A percentile compares a stretch with the other conserved stretches of the same genome.
phyloP scores from a whole-genome alignment of 2,329 filamentous ascomycete species.

The Venturia asperata region DNA sequence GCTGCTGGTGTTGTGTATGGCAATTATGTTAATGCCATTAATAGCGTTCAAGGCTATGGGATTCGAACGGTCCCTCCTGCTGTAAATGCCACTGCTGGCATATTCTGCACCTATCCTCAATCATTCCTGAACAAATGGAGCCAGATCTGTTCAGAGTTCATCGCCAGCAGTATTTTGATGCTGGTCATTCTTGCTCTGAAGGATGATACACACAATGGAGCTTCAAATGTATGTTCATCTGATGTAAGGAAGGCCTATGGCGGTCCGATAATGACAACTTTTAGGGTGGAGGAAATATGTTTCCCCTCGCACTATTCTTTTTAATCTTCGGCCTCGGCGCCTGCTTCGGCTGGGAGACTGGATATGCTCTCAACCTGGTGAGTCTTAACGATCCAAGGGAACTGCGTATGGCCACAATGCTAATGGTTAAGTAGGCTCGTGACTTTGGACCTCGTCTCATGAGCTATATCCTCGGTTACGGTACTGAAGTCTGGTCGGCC shows the following conservation, averaged over 20 bases:
- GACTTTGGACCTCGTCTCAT: slow-evolving; percentile 66
- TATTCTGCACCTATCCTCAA: slow-evolving; percentile 68
- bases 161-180: slow-evolving; percentile 61
- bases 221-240: slow-evolving; percentile 25
- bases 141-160: slow-evolving; percentile 66
- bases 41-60: slow-evolving; percentile 54
- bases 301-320: slow-evolving; percentile 57
- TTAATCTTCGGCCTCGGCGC: slow-evolving; percentile 63
- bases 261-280: slow-evolving; percentile 17
- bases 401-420: too few species aligned
- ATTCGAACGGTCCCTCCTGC: slow-evolving; percentile 55
- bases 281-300: slow-evolving; percentile 30
- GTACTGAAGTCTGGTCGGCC: slow-evolving; percentile 53
- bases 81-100: slow-evolving; percentile 56
- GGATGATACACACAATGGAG: slow-evolving; percentile 42
- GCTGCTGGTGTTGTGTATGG: slow-evolving; percentile 52
- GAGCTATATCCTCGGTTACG: slow-evolving; percentile 61
- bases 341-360: slow-evolving; percentile 63
- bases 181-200: slow-evolving; percentile 65
- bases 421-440: slow-evolving; percentile 39
- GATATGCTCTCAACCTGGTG: slow-evolving; percentile 8
- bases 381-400: too few species aligned
- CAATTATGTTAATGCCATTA: slow-evolving; percentile 59
- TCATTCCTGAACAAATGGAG: slow-evolving; percentile 57
- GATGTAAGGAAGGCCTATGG: neutral